Evolutionary conservation across 1,284 basidiomycete species (phyloP).

Genomic region (Malassezia psittaci): DNA sequence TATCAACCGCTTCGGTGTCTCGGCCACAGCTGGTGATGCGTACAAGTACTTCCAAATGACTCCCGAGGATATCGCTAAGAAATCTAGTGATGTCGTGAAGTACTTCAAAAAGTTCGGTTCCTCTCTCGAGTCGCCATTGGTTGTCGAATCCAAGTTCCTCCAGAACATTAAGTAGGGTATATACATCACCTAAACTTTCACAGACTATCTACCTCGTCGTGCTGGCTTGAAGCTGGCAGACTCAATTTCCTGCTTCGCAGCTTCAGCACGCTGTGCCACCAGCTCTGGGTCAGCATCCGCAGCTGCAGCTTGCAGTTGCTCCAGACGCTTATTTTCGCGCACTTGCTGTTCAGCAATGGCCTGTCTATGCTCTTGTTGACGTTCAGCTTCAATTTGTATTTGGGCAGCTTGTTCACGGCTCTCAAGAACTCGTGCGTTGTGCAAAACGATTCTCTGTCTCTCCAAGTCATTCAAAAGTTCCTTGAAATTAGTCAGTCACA

Average conservation of each 20-base stretch:
- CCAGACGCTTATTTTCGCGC: background rate
- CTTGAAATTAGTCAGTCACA: background rate
- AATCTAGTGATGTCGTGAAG: conserved; percentile 72
- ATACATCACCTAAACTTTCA: background rate
- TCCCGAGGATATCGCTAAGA: conserved; percentile 60
- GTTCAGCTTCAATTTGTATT: background rate
- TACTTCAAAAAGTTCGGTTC: conserved; percentile 75
- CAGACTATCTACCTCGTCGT: background rate
- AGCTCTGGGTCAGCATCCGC: background rate
- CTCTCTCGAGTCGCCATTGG: conserved; percentile 65
- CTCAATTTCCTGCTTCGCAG: background rate
- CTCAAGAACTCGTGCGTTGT: conserved; percentile 18
- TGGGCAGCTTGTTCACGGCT: conserved; percentile 5
- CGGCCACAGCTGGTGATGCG: conserved; percentile 76
- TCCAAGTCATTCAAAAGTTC: conserved; percentile 15
- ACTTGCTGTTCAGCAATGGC: background rate
- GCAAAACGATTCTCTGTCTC: conserved; percentile 14
- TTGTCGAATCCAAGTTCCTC: conserved; percentile 21
- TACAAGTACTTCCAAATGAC: conserved; percentile 54
- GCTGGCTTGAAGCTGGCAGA: background rate
- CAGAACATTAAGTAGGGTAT: background rate
- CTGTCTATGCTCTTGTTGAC: conserved; percentile 6
- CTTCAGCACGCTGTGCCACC: background rate
- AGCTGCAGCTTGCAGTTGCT: background rate
- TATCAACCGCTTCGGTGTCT: conserved; percentile 57